Base-by-base conservation (phyloP, 2,329 filamentous ascomycete species). In the Neopestalotiopsis sp. region DNA sequence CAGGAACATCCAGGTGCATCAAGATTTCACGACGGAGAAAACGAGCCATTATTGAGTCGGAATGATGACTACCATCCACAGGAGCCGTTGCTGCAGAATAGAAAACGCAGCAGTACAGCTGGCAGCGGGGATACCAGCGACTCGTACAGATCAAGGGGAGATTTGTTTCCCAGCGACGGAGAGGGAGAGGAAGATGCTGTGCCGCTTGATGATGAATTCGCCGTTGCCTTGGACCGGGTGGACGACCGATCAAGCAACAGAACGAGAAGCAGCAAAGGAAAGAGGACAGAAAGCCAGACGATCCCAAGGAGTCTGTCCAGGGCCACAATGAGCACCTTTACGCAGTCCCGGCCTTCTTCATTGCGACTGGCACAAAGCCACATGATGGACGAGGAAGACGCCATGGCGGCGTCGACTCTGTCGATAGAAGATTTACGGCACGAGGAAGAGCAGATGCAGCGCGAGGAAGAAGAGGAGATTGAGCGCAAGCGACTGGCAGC, bases 131-230 rank as follows among this genome's bases (percentile, higher is more conserved):
- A 91, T 72, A 97, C 95, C 0, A 92, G 90, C 34, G 94, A 95
- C 77, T 97, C 95, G 5, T 90, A 92, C 72, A 92, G 95, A 75
- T 97, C 94, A 12, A 86, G 95, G 61, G 94, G 94, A 1, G 95
- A 98, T 80, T 84, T 98, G 13, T 96, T 98, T 73, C 94, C 94
- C 0, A 97, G 94, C 75, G 94, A 97, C 71, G 89, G 87, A 61
- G 89, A 91, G 75, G 94, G 95, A 66, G 94, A 97, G 71, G 95
- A 97, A 78, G 95, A 98, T 80, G 95, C 95, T 0, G 89, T 97
- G n/a, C 93, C 94, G 13, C 82, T 98, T 20, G 94, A 95, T 74
- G 95, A 98, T 77, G 95, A 98, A 76, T 97, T 98, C 74, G 93
- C 94, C 2, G 91, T 97, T 78, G 90, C 91, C 3, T 85, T 98